Percentiles rank a stretch among this genome's conserved stretches.
Evolutionary conservation across 2,329 filamentous ascomycete genomes (phyloP).

Genomic region (Grosmannia serpens): DNA sequence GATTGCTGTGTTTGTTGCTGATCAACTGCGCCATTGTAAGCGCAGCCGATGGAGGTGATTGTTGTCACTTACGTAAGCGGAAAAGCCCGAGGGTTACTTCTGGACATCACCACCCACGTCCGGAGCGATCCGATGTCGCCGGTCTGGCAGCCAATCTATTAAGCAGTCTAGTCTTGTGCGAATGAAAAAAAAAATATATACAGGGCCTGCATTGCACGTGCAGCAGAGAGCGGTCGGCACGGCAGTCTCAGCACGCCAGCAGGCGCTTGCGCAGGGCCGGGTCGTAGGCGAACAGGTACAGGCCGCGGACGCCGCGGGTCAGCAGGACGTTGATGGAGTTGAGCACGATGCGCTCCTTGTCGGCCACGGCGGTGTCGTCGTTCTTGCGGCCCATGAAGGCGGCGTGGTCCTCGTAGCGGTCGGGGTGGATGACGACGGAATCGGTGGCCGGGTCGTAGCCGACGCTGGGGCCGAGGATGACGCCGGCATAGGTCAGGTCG

Average conservation of each 20-base stretch:
- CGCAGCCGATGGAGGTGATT: no score
- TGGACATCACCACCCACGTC: no score
- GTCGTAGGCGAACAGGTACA: slow-evolving; percentile 3
- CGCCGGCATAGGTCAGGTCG: slow-evolving; percentile 5
- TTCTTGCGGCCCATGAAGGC: slow-evolving; percentile 6
- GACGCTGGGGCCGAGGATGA: slow-evolving; percentile 6
- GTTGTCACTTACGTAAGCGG: no score
- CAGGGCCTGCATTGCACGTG: no score
- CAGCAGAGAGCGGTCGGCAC: no score
- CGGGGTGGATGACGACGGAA: neutral
- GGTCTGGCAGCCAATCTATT: no score
- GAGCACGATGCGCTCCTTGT: slow-evolving; percentile 7
- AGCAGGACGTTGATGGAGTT: slow-evolving; percentile 7
- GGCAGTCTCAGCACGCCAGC: slow-evolving; percentile 2
- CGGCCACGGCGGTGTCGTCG: neutral
- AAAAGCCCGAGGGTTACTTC: no score
- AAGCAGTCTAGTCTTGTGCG: no score
- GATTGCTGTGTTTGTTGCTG: no score
- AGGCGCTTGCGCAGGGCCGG: slow-evolving; percentile 1
- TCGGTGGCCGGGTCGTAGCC: neutral
- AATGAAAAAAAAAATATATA: no score
- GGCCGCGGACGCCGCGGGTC: slow-evolving; percentile 4
- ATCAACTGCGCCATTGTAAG: no score
- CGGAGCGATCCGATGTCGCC: no score
- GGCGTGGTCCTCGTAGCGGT: slow-evolving; percentile 5